A percentile compares a stretch with the other conserved stretches of the same genome.
Conservation (phyloP, 2,329 filamentous ascomycete genomes). For the Fusarium heterosporum region DNA sequence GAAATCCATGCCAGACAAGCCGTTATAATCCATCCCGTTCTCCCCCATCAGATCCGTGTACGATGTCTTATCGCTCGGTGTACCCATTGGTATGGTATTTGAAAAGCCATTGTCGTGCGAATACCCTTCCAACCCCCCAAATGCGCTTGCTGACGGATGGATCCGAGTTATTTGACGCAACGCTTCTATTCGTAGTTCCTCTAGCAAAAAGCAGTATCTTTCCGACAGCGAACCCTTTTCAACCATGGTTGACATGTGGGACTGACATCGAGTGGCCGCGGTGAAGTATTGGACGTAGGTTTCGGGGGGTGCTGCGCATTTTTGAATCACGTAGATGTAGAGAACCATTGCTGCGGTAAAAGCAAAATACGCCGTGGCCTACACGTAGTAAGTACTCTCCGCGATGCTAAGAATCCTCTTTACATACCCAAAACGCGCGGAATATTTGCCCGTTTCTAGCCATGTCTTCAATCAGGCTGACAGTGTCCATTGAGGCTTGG, state of each 20-base stretch:
- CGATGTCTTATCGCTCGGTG: slow-evolving; percentile 30
- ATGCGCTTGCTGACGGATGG: slow-evolving; percentile 23
- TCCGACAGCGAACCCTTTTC: slow-evolving; percentile 42
- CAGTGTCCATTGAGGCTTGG: slow-evolving; percentile 39
- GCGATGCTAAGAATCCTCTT: accelerated
- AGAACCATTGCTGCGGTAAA: slow-evolving; percentile 45
- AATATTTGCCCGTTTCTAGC: slow-evolving; percentile 42
- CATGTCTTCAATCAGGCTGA: slow-evolving; percentile 41
- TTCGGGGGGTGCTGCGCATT: slow-evolving; percentile 39
- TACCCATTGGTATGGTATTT: slow-evolving; percentile 19
- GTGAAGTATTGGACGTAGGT: slow-evolving; percentile 36
- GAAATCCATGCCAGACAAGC: slow-evolving; percentile 37
- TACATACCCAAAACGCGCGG: slow-evolving; percentile 40
- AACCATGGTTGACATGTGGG: slow-evolving; percentile 41
- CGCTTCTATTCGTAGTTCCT: slow-evolving; percentile 41
- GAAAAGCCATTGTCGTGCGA: slow-evolving; percentile 22
- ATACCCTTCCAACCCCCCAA: slow-evolving; percentile 8
- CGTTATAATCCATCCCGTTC: slow-evolving; percentile 39
- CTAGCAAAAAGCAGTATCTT: slow-evolving; percentile 41
- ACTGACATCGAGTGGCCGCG: slow-evolving; percentile 39
- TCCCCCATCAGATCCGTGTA: slow-evolving; percentile 42
- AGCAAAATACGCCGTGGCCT: slow-evolving; percentile 46
- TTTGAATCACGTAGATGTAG: slow-evolving; percentile 46
- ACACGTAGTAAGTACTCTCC: not conserved
- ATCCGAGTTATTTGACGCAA: slow-evolving; percentile 38